Base-by-base conservation (phyloP, 306 rosid genomes). In the Sindora glabra region DNA sequence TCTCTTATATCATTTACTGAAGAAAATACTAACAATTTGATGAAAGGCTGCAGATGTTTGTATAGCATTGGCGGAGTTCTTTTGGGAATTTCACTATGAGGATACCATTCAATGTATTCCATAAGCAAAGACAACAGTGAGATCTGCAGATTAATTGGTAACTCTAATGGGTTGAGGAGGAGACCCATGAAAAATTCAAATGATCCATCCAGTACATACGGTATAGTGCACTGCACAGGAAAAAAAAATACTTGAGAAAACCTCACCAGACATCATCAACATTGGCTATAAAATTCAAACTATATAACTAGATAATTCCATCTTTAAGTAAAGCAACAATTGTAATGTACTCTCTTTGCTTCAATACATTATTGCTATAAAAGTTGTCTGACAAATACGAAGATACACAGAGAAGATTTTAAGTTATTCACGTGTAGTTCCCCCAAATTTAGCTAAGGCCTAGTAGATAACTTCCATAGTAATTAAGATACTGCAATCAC, bases 81-180 rank as follows among this genome's bases (percentile, higher is more conserved):
- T 18, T 74, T 52, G 8, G 89, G 90, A 58, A 75, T 76, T 67
- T 78, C 83, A 68, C 70, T 76, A 56, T 65, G 61, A 24, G 94
- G 74, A 60, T 82, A 75, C 83, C 82, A 83, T 48, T 79, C 88
- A 70, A 83, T 56, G 32, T 71, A 88, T 59, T 92, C 95, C 16
- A 62, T 36, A 55, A 92, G 85, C 81, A 87, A 78, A 70, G 95
- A 83, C 79, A 92, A 72, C 64, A 88, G 57, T 22, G 92, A 88
- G 72, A 52, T 51, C 70, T 86, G 98, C 48, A 85, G 69, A 72
- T 67, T 54, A 59, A 75, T 42, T 55, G 80, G 72, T 56, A 82
- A 62, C 56, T 78, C 81, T 40, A 78, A 74, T 16, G 98, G 86
- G 23, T 78, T 74, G 56, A 42, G 78, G 39, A 88, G 83, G 58